Conservation (phyloP, 371 early-diverging fungal species). For the Cladochytrium tenue region DNA sequence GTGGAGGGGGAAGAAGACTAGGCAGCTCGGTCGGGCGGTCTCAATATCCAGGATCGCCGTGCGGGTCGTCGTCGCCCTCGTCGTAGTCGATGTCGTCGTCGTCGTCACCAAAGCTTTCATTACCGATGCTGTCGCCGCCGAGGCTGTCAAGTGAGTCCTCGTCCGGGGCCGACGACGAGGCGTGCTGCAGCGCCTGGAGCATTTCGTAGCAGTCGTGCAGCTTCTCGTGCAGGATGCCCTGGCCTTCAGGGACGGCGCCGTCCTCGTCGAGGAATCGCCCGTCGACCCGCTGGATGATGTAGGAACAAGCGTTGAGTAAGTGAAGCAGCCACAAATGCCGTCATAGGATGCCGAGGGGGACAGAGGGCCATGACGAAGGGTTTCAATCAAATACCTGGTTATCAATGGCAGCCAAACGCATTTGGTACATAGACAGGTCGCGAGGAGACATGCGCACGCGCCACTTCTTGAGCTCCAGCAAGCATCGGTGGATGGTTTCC, state of each 20-base stretch:
- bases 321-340: background rate
- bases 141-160: slow-evolving; percentile 6
- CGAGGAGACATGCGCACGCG: slow-evolving; percentile 66
- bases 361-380: background rate
- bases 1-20: too few species aligned
- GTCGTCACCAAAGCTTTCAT: slow-evolving; percentile 11
- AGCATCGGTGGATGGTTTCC: slow-evolving; percentile 76
- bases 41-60: background rate
- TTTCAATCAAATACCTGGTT: slow-evolving; percentile 4
- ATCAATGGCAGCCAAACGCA: slow-evolving; percentile 76
- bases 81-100: slow-evolving; percentile 2
- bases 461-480: slow-evolving; percentile 81
- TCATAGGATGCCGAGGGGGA: background rate
- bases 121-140: slow-evolving; percentile 4
- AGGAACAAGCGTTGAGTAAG: background rate
- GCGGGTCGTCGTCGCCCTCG: background rate
- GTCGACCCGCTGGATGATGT: slow-evolving; percentile 64
- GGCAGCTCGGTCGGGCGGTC: too few species aligned
- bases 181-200: slow-evolving; percentile 57
- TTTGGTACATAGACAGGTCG: slow-evolving; percentile 87
- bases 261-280: slow-evolving; percentile 86
- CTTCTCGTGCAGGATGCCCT: slow-evolving; percentile 76
- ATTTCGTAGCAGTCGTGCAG: slow-evolving; percentile 88
- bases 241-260: slow-evolving; percentile 79
- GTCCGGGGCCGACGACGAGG: slow-evolving; percentile 4